These are phyloP conservation scores for Solanum paucissectum DNA, from an alignment of 257 asterid genomes.

Conservation along the genomic window DNA sequence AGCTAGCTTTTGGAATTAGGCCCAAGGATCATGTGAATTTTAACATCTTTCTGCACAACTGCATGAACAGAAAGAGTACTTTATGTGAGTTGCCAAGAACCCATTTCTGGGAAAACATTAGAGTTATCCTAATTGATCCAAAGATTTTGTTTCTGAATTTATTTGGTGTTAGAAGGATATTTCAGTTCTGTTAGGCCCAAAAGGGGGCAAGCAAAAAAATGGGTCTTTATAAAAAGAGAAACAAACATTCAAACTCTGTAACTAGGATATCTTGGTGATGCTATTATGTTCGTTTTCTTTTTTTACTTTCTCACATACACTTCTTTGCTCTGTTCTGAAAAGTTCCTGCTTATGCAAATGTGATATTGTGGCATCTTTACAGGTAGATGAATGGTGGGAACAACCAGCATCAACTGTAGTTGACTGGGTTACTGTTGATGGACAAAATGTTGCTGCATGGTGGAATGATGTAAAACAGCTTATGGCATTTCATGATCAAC, in stretches of 20 bases:
- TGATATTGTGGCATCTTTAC: slow-evolving; percentile 12
- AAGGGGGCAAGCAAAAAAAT: background rate
- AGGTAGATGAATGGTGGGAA: slow-evolving; percentile 99
- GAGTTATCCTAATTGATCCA: background rate
- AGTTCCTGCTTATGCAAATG: background rate
- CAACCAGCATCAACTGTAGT: slow-evolving; percentile 94
- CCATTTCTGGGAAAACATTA: background rate
- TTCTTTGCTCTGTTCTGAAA: background rate
- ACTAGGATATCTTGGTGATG: background rate
- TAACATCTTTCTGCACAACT: background rate
- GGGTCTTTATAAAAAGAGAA: background rate
- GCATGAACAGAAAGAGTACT: background rate
- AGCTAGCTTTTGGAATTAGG: background rate
- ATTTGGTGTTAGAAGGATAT: background rate
- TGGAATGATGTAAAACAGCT: slow-evolving; percentile 93
- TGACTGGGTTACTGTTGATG: slow-evolving; percentile 94
- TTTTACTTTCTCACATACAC: background rate
- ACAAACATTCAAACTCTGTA: background rate
- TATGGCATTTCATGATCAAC: slow-evolving; percentile 72
- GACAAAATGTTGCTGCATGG: slow-evolving; percentile 93
- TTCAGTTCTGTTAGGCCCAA: background rate
- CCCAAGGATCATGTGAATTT: background rate
- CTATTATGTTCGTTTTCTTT: background rate
- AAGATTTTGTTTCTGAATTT: background rate
- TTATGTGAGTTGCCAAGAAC: background rate